Conservation (phyloP, 306 rosid species). For the Medicago ruthenica region DNA sequence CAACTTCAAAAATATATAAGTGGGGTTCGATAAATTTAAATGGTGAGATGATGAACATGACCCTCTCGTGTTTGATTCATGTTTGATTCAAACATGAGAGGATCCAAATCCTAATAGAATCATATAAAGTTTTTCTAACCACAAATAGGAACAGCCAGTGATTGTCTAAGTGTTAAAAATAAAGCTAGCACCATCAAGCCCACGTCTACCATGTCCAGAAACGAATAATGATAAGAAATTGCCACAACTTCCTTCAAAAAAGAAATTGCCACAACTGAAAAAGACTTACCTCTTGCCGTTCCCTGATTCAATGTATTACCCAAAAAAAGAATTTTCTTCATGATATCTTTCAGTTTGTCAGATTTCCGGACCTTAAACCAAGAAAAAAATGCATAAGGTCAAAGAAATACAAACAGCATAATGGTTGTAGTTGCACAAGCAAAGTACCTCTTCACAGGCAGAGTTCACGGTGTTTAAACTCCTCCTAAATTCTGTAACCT, state of each 20-base stretch:
- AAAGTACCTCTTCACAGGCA: slow-evolving; percentile 88
- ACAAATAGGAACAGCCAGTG: slow-evolving; percentile 13
- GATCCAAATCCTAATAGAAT: slow-evolving; percentile 23
- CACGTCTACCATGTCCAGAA: slow-evolving; percentile 33
- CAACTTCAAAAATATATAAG: slow-evolving; percentile 3
- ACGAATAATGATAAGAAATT: slow-evolving; percentile 23
- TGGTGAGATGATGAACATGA: not conserved
- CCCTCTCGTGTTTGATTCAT: not conserved
- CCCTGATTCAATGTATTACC: slow-evolving; percentile 98
- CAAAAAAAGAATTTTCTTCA: slow-evolving; percentile 86
- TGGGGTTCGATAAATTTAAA: not conserved
- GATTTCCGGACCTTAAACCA: slow-evolving; percentile 77
- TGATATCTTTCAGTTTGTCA: slow-evolving; percentile 78
- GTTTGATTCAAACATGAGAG: not conserved
- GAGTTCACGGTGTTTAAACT: slow-evolving; percentile 79
- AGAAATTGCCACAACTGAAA: slow-evolving; percentile 22
- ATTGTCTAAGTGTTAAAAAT: slow-evolving; percentile 33
- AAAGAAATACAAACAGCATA: slow-evolving; percentile 35
- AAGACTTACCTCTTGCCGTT: slow-evolving; percentile 90
- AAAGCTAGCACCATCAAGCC: slow-evolving; percentile 12
- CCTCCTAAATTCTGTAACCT: slow-evolving; percentile 87
- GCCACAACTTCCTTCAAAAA: not conserved
- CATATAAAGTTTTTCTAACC: slow-evolving; percentile 21
- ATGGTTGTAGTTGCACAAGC: slow-evolving; percentile 36
- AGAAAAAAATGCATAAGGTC: slow-evolving; percentile 41